Evolutionary conservation across 2,329 filamentous ascomycete genomes (phyloP).

Genomic region (Monilinia fructicola): DNA sequence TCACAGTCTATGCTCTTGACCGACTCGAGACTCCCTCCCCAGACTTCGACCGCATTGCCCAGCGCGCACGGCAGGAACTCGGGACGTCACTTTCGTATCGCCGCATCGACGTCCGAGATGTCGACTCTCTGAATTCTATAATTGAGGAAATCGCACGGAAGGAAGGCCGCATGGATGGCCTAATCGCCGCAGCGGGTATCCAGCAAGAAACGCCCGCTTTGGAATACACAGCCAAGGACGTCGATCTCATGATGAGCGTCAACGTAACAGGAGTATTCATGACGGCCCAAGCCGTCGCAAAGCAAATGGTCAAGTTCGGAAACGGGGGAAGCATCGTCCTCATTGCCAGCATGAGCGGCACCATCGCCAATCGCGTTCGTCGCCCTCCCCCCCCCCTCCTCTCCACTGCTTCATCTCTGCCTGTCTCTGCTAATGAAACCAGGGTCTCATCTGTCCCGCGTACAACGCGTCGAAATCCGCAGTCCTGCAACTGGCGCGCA

Average conservation of each 20-base stretch:
- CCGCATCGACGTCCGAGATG: slow-evolving; percentile 77
- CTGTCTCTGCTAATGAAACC: neutral
- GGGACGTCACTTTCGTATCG: slow-evolving; percentile 67
- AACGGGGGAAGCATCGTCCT: slow-evolving; percentile 62
- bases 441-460: slow-evolving; percentile 60
- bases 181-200: slow-evolving; percentile 69
- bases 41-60: slow-evolving; percentile 61
- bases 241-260: slow-evolving; percentile 76
- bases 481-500: slow-evolving; percentile 69
- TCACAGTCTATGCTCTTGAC: slow-evolving; percentile 37
- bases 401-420: neutral
- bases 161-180: slow-evolving; percentile 73
- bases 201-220: slow-evolving; percentile 83
- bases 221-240: slow-evolving; percentile 74
- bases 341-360: slow-evolving; percentile 70
- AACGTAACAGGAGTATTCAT: slow-evolving; percentile 85
- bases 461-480: slow-evolving; percentile 78
- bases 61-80: slow-evolving; percentile 43
- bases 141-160: slow-evolving; percentile 67
- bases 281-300: slow-evolving; percentile 85
- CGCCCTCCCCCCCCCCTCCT: slow-evolving; percentile 44
- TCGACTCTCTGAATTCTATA: slow-evolving; percentile 63
- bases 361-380: slow-evolving; percentile 60
- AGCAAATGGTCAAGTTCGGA: slow-evolving; percentile 64
- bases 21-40: slow-evolving; percentile 47